Conservation (phyloP, 2,329 filamentous ascomycete genomes). For the Rasamsonia emersonii region DNA sequence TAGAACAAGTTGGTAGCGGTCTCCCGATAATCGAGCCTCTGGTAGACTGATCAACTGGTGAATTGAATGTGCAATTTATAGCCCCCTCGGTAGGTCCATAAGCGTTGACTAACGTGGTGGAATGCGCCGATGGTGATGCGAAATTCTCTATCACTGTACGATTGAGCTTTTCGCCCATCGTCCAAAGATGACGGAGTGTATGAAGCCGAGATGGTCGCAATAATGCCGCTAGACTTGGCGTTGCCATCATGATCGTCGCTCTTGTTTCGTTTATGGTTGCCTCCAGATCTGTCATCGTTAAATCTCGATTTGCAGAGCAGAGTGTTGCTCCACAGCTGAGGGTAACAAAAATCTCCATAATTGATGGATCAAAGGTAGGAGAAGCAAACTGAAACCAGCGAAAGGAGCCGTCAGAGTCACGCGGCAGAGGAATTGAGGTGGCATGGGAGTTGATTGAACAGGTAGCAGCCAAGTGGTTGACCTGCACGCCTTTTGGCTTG, state of each 20-base stretch:
- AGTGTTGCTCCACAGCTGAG: conserved; percentile 32
- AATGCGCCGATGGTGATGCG: conserved; percentile 5
- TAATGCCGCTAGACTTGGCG: conserved; percentile 29
- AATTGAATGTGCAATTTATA: conserved; percentile 19
- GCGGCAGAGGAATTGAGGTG: conserved; percentile 16
- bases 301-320: conserved; percentile 21
- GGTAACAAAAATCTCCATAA: conserved; percentile 48
- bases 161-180: conserved; percentile 27
- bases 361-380: conserved; percentile 46
- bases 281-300: conserved; percentile 22
- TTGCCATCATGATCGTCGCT: conserved; percentile 32
- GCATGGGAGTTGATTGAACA: conserved; percentile 25
- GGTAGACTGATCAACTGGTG: conserved; percentile 12
- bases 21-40: conserved; percentile 30
- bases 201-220: conserved; percentile 19
- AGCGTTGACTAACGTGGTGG: conserved; percentile 20
- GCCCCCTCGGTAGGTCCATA: conserved; percentile 28
- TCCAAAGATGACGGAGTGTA: conserved; percentile 22
- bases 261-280: conserved; percentile 18
- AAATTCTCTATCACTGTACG: conserved; percentile 26
- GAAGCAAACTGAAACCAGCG: conserved; percentile 46
- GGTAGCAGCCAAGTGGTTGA: conserved; percentile 43
- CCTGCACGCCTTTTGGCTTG: conserved; percentile 49
- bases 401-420: conserved; percentile 13
- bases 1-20: conserved; percentile 26